Percentiles rank a stretch among this genome's conserved stretches.
These are phyloP conservation scores for Sporobolomyces phaffii DNA, from an alignment of 768 basidiomycete genomes.

Conservation along the genomic window DNA sequence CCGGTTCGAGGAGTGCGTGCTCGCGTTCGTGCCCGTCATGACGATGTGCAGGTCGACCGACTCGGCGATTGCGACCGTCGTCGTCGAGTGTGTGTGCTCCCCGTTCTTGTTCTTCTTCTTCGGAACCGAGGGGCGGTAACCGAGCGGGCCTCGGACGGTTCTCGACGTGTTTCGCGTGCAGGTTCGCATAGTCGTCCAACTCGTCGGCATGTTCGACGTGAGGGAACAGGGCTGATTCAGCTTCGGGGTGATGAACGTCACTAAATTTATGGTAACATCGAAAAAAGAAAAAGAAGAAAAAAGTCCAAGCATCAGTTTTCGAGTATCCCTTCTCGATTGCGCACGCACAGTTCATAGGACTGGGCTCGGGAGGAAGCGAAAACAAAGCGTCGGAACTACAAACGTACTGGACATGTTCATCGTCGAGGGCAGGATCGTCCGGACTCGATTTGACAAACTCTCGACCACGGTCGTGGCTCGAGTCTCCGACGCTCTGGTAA, in stretches of 20 bases:
- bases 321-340: no score
- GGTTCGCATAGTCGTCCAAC: neutral
- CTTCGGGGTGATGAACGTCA: neutral
- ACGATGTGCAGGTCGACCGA: neutral
- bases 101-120: neutral
- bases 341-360: no score
- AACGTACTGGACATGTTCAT: slow-evolving; percentile 14
- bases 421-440: neutral
- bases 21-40: neutral
- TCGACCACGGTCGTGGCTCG: neutral
- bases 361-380: no score
- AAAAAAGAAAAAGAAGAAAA: no score
- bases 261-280: no score
- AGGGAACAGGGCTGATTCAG: slow-evolving; percentile 16
- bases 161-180: neutral
- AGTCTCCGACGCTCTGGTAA: slow-evolving; percentile 6
- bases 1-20: neutral
- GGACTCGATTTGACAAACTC: slow-evolving; percentile 10
- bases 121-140: neutral
- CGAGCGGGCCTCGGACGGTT: slow-evolving; percentile 8
- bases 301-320: no score
- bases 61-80: neutral
- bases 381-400: neutral
- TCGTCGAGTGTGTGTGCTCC: neutral
- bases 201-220: neutral